These are phyloP conservation scores for Diaporthe citrichinensis DNA, from an alignment of 2,329 filamentous ascomycete species.

Conservation along the genomic window DNA sequence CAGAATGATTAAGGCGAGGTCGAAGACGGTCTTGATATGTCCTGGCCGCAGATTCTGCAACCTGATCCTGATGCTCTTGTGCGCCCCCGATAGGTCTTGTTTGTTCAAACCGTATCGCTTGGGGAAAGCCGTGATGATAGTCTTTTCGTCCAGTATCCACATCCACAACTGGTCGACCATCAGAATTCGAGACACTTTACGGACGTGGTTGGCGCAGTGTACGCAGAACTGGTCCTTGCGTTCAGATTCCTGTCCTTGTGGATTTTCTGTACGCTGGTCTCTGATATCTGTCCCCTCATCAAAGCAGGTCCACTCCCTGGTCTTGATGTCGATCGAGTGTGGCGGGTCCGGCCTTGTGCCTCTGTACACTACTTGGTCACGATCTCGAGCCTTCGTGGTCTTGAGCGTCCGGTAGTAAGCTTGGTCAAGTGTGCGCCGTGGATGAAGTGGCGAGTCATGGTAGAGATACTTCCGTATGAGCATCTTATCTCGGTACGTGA, in stretches of 20 bases:
- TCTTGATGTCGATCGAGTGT: not conserved
- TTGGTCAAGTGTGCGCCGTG: slow-evolving; percentile 58
- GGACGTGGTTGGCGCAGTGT: slow-evolving; percentile 26
- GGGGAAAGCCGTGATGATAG: slow-evolving; percentile 39
- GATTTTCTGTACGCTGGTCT: not conserved
- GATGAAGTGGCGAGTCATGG: slow-evolving; percentile 51
- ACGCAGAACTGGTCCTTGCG: not conserved
- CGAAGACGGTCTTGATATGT: slow-evolving; percentile 42
- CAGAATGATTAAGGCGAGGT: slow-evolving; percentile 44
- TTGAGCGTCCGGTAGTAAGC: slow-evolving; percentile 56
- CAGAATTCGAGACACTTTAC: slow-evolving; percentile 24
- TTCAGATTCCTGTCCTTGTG: not conserved
- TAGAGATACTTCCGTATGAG: slow-evolving; percentile 48
- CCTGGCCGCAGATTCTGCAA: slow-evolving; percentile 36
- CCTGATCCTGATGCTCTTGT: slow-evolving; percentile 42
- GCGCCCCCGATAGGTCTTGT: slow-evolving; percentile 43
- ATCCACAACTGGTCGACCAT: slow-evolving; percentile 43
- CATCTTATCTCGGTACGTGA: slow-evolving; percentile 48
- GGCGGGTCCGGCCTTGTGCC: not conserved
- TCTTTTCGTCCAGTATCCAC: slow-evolving; percentile 40
- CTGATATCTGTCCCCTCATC: not conserved
- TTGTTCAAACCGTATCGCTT: slow-evolving; percentile 32
- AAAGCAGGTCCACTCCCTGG: not conserved
- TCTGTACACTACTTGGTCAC: slow-evolving; percentile 54
- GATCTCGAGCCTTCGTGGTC: slow-evolving; percentile 53